These are phyloP conservation scores for Rachicladosporium sp. DNA, from an alignment of 2,329 filamentous ascomycete species.

Conservation along the genomic window DNA sequence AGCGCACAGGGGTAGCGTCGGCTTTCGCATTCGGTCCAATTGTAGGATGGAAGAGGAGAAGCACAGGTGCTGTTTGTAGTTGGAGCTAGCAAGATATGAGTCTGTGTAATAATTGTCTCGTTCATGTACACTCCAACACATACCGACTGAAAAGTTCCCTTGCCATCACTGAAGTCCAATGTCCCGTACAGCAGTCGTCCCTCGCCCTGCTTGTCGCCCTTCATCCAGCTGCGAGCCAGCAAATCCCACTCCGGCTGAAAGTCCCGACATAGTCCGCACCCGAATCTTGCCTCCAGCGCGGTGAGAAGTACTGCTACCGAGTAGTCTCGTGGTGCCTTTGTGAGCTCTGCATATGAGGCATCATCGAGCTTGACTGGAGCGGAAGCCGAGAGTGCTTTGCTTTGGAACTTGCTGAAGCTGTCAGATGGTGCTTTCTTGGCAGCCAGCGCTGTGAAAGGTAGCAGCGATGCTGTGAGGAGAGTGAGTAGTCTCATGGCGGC, in stretches of 20 bases:
- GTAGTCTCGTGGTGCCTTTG: slow-evolving; percentile 69
- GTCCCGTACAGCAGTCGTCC: slow-evolving; percentile 68
- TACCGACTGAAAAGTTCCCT: slow-evolving; percentile 77
- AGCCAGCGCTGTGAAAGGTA: slow-evolving; percentile 48
- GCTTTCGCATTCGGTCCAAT: slow-evolving; percentile 63
- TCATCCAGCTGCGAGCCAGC: slow-evolving; percentile 72
- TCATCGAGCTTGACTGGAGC: slow-evolving; percentile 63
- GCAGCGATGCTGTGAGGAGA: slow-evolving; percentile 45
- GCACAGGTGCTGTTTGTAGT: slow-evolving; percentile 85
- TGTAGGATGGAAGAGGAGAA: slow-evolving; percentile 79
- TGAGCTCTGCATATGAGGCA: slow-evolving; percentile 61
- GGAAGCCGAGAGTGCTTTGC: slow-evolving; percentile 48
- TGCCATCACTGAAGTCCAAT: slow-evolving; percentile 78
- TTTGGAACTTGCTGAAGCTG: slow-evolving; percentile 59
- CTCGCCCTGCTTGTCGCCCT: slow-evolving; percentile 64
- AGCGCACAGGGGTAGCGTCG: slow-evolving; percentile 58
- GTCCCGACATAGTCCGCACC: slow-evolving; percentile 74
- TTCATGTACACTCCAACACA: too few species aligned
- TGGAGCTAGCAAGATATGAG: too few species aligned
- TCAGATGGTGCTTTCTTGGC: slow-evolving; percentile 51
- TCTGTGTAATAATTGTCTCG: too few species aligned
- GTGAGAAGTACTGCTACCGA: slow-evolving; percentile 72
- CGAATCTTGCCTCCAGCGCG: slow-evolving; percentile 69
- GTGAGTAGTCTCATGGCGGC: slow-evolving; percentile 53
- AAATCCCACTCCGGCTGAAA: slow-evolving; percentile 94